Conservation (phyloP, 23 red algal species). For the Gracilaria domingensis region DNA sequence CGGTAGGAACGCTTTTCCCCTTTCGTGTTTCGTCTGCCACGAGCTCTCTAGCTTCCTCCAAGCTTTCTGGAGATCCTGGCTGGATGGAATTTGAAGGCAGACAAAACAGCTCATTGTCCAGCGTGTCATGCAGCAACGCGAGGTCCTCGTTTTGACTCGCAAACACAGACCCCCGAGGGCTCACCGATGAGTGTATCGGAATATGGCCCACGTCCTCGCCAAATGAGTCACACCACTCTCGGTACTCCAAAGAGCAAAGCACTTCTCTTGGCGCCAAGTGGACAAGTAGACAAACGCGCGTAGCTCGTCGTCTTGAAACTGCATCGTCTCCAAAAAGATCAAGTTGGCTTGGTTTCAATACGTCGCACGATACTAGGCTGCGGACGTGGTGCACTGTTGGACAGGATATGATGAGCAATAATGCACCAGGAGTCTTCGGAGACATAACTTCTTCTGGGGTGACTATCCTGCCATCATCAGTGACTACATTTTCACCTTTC, state of each 20-base stretch:
- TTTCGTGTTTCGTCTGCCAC: background rate
- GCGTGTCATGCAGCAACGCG: conserved; percentile 47
- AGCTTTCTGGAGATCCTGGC: background rate
- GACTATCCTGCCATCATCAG: conserved; percentile 71
- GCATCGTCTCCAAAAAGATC: conserved; percentile 2
- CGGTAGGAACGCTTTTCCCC: background rate
- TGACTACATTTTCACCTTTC: conserved; percentile 73
- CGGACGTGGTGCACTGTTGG: conserved; percentile 77
- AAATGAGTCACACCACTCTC: conserved; percentile 65
- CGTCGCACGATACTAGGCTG: conserved; percentile 6
- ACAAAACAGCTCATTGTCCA: conserved; percentile 54
- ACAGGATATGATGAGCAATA: conserved; percentile 73
- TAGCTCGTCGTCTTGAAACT: background rate
- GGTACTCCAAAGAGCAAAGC: conserved; percentile 25
- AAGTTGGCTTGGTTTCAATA: conserved; percentile 29
- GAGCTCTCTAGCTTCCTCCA: background rate
- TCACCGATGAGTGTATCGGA: conserved; percentile 55
- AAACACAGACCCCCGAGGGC: conserved; percentile 27
- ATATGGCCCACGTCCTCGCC: conserved; percentile 51
- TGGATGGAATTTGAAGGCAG: conserved; percentile 28
- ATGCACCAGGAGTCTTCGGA: conserved; percentile 77
- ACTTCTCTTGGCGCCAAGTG: conserved; percentile 62
- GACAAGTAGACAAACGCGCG: conserved; percentile 36
- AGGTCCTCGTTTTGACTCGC: conserved; percentile 40
- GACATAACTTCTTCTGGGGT: conserved; percentile 83